phyloP scores from a whole-genome alignment of 2,329 filamentous ascomycete genomes.

The Gaeumannomyces sp. region DNA sequence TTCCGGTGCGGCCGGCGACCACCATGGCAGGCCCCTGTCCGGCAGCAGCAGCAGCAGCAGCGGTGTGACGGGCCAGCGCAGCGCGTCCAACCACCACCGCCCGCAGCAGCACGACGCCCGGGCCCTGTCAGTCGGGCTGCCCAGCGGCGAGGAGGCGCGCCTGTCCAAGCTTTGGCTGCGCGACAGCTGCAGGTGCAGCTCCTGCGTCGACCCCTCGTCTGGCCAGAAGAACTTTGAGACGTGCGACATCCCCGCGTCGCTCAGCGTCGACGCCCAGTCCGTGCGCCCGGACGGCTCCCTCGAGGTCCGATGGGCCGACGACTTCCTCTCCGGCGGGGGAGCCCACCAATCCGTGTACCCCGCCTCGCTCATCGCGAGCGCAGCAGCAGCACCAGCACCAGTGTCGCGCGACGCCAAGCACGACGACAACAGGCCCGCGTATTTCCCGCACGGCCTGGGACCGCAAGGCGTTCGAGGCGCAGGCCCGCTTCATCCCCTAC shows the following conservation, averaged over 20 bases:
- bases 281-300: conserved; percentile 9
- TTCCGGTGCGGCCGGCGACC: not conserved
- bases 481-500: conserved; percentile 54
- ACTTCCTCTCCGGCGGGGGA: conserved; percentile 4
- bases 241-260: conserved; percentile 48
- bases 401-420: no score
- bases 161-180: conserved; percentile 34
- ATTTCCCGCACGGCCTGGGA: conserved; percentile 33
- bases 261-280: conserved; percentile 4
- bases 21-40: not conserved
- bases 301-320: conserved; percentile 9
- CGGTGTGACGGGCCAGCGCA: not conserved
- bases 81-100: not conserved
- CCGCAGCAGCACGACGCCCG: not conserved
- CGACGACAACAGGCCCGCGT: conserved; percentile 17
- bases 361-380: conserved; percentile 11
- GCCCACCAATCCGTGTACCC: conserved; percentile 14
- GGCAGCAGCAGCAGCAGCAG: not conserved
- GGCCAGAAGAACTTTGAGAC: conserved; percentile 61
- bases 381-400: conserved; percentile 26
- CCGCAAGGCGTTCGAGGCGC: conserved; percentile 24
- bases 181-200: conserved; percentile 51
- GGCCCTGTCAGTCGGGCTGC: conserved; percentile 2
- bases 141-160: not conserved
- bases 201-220: conserved; percentile 52